Evolutionary conservation across 805 yeast genomes (phyloP), one percentile per base, ranked within the genome.

Genomic region (Yueomyces sinensis): DNA sequence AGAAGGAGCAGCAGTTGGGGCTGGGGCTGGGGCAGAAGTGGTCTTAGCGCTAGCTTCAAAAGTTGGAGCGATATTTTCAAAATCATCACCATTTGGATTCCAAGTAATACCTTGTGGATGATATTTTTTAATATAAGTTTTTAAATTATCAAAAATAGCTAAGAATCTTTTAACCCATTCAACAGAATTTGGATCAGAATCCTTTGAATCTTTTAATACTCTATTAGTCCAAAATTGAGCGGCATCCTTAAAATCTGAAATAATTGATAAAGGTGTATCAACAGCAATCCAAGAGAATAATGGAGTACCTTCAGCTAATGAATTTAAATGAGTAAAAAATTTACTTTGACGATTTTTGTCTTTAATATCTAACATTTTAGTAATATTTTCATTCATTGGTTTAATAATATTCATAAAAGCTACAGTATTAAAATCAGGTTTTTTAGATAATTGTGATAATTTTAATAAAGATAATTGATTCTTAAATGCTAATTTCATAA

Each of bases 211-310:
- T 59, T 87, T 87, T 54, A 87, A 60, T 30, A 89, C 78, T 47
- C 94, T 73, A 61, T 91, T 87, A 9, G 94, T 72, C 86, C 96
- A 91, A 61, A 91, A 91, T 55, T 80, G 89, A 25, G 95, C 82
- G 16, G 93, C 74, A 51, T 91, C 98, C 52, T 79, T 82, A 60
- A 76, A 82, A 43, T 87, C 95, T 3, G 80, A 72, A 37, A 91
- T 70, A 43, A 67, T 71, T 0, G 83, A 72, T 13, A 80, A 72
- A 1, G 96, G 95, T 4, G 83, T 74, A 3, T 68, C 72, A 5
- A 72, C 70, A 15, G 82, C 74, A 41, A 89, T 70, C 99, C 99
- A 91, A 17, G 94, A 94, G 35, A 87, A 65, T 5, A 82, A 83
- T 9, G 95, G 86, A 9, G 81, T 73, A 33, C 95, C 96, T 53